A percentile compares a stretch with the other conserved stretches of the same genome.
These are phyloP conservation scores for Speleostelium caveatum DNA, from an alignment of 78 protist genomes.

Conservation along the genomic window DNA sequence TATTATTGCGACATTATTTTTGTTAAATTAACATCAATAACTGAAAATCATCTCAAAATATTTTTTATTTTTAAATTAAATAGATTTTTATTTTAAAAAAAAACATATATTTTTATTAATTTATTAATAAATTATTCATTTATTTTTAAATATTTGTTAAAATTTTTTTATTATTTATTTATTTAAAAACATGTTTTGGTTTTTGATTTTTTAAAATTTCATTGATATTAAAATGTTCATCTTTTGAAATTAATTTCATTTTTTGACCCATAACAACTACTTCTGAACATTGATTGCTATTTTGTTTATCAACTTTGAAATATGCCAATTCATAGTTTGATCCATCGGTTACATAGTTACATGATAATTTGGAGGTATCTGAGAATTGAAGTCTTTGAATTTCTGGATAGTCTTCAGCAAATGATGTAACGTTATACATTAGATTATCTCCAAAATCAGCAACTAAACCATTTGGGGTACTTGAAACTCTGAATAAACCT, in stretches of 20 bases:
- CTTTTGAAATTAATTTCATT: neutral
- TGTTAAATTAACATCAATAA: no score
- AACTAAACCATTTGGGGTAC: neutral
- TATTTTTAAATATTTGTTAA: no score
- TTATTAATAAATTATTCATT: no score
- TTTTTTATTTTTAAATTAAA: no score
- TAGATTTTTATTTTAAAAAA: no score
- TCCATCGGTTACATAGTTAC: slow-evolving; percentile 28
- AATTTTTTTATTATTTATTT: no score
- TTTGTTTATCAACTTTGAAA: neutral
- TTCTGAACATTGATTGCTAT: neutral
- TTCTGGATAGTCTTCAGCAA: slow-evolving; percentile 29
- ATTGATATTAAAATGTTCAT: no score
- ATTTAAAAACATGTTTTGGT: no score
- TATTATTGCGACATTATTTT: no score
- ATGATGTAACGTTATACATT: slow-evolving; percentile 16
- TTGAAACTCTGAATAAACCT: slow-evolving; percentile 2
- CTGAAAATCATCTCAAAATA: no score
- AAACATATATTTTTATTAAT: no score
- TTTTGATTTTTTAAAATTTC: no score
- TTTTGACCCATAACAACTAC: slow-evolving; percentile 62
- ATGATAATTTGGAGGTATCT: neutral
- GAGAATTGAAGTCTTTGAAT: slow-evolving; percentile 22
- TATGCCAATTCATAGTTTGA: slow-evolving; percentile 52
- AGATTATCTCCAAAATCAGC: slow-evolving; percentile 54